These are phyloP conservation scores for Meyerozyma smithsonii DNA, from an alignment of 1,139 yeast genomes.

Conservation along the genomic window DNA sequence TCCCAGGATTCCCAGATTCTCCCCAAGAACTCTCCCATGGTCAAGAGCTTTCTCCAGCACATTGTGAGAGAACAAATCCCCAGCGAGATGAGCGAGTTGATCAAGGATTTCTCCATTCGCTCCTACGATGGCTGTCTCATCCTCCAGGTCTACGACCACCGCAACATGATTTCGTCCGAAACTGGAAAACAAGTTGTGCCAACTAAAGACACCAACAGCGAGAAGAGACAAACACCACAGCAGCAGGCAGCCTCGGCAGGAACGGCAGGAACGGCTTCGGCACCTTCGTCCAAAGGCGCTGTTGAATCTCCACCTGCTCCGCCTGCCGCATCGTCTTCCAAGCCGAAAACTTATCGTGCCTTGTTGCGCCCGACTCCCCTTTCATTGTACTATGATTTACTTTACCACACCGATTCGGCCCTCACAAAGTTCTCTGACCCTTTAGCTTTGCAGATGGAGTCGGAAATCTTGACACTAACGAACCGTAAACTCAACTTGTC, in stretches of 20 bases:
- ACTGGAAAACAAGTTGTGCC: constrained; percentile 3
- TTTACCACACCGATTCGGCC: constrained; percentile 75
- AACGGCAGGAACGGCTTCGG: constrained; percentile 5
- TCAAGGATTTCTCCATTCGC: constrained; percentile 77
- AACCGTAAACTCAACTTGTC: constrained; percentile 70
- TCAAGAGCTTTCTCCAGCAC: constrained; percentile 72
- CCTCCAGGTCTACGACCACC: constrained; percentile 76
- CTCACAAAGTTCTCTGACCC: constrained; percentile 76
- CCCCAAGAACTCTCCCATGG: constrained; percentile 76
- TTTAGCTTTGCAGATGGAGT: constrained; percentile 71
- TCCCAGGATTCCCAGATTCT: constrained; percentile 68
- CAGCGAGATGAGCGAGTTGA: constrained; percentile 81
- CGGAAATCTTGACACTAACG: constrained; percentile 75
- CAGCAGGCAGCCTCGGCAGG: constrained; percentile 5
- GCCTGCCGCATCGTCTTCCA: constrained; percentile 14
- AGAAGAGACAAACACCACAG: constrained; percentile 3
- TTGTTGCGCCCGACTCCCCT: constrained; percentile 75
- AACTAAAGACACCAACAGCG: background rate
- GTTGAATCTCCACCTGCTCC: too few relatives aligned
- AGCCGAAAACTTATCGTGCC: constrained; percentile 72
- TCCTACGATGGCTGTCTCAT: constrained; percentile 89
- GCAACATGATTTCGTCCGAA: constrained; percentile 26
- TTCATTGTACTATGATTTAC: constrained; percentile 78
- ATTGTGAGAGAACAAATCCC: constrained; percentile 83
- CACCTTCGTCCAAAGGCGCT: constrained; percentile 4